These are phyloP conservation scores for Vitis labrusca DNA, from an alignment of 164 flowering plant species.

Conservation along the genomic window DNA sequence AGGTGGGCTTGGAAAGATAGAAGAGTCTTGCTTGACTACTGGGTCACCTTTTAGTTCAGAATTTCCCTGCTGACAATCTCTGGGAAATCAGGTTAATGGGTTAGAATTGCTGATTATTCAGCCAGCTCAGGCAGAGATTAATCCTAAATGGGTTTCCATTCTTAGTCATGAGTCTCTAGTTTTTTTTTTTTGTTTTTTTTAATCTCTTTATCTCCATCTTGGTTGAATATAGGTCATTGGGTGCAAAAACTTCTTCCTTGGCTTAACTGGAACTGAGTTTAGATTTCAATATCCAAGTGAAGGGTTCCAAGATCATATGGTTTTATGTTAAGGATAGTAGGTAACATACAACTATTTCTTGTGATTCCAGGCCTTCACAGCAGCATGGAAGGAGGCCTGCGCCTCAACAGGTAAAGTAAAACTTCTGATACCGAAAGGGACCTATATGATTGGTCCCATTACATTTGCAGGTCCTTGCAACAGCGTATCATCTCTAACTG, in stretches of 20 bases:
- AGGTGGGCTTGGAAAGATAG: not conserved
- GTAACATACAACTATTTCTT: not conserved
- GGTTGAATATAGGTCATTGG: too few species aligned
- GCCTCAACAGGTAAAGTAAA: constrained; percentile 21
- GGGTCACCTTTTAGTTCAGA: too few species aligned
- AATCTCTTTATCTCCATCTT: too few species aligned
- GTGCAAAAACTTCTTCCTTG: too few species aligned
- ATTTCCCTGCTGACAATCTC: too few species aligned
- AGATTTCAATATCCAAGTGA: not conserved
- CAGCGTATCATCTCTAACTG: constrained; percentile 31
- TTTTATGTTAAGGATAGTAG: not conserved
- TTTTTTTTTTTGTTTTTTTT: too few species aligned
- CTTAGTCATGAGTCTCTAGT: too few species aligned
- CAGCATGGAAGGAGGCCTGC: constrained; percentile 64
- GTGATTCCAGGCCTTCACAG: constrained; percentile 43
- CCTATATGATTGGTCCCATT: constrained; percentile 53
- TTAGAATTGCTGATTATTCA: too few species aligned
- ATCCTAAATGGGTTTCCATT: too few species aligned
- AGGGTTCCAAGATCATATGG: not conserved
- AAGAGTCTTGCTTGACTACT: too few species aligned
- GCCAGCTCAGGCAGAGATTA: too few species aligned
- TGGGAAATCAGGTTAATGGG: too few species aligned
- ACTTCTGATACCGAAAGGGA: constrained; percentile 45
- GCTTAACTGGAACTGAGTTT: not conserved
- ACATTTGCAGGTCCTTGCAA: constrained; percentile 59